phyloP scores from a whole-genome alignment of 305 asterid genomes.

The Solanum aculeatissimum region DNA sequence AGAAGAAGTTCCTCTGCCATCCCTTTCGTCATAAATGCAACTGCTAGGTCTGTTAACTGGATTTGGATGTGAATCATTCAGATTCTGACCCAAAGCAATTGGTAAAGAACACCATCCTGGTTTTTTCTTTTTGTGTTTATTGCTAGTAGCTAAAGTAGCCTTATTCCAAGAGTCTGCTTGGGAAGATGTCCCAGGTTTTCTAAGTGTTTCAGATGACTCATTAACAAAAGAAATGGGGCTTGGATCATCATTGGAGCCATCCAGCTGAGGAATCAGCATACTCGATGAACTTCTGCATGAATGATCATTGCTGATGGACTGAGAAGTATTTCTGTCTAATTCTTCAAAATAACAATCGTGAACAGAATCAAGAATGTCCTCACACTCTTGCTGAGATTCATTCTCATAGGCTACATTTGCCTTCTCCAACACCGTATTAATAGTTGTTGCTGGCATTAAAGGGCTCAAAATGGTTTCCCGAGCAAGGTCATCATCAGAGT shows the following conservation, averaged over 20 bases:
- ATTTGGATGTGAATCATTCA: slow-evolving; percentile 21
- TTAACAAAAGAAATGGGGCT: slow-evolving; percentile 24
- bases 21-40: slow-evolving; percentile 1
- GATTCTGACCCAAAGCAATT: slow-evolving; percentile 30
- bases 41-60: slow-evolving; percentile 10
- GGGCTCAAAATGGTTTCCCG: slow-evolving; percentile 74
- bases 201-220: slow-evolving; percentile 25
- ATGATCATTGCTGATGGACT: slow-evolving; percentile 15
- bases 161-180: slow-evolving; percentile 18
- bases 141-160: slow-evolving; percentile 20
- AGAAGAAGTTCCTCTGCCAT: slow-evolving; percentile 20
- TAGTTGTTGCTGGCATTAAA: slow-evolving; percentile 56
- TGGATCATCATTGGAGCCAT: slow-evolving; percentile 63
- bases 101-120: slow-evolving; percentile 76
- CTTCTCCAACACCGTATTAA: slow-evolving; percentile 65
- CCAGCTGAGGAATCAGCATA: slow-evolving; percentile 66
- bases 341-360: slow-evolving; percentile 39
- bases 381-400: slow-evolving; percentile 97
- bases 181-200: slow-evolving; percentile 19
- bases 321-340: slow-evolving; percentile 18
- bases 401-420: slow-evolving; percentile 73
- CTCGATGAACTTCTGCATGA: slow-evolving; percentile 20
- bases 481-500: slow-evolving; percentile 96
- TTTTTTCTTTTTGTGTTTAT: slow-evolving; percentile 39
- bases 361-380: slow-evolving; percentile 93